phyloP scores from a whole-genome alignment of 208 protist species.

The Acanthamoeba castellanii region DNA sequence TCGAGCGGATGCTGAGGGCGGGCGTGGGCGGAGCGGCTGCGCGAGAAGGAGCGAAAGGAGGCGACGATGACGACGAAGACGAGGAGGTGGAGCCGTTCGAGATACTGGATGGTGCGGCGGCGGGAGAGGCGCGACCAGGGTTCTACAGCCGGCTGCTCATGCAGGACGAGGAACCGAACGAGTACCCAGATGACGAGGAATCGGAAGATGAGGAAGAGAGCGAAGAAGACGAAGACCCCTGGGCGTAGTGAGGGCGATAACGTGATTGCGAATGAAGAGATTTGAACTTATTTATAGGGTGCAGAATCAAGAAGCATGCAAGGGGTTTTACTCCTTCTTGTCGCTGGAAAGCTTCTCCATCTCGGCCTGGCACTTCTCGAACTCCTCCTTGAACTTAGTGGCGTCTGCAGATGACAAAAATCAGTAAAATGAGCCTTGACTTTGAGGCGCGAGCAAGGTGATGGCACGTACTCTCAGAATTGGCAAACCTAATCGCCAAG shows the following conservation, averaged over 20 bases:
- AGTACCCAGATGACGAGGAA: not conserved
- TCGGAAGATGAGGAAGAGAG: not conserved
- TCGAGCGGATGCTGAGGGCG: slow-evolving; percentile 18
- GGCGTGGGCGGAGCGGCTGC: not conserved
- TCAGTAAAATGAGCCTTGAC: not conserved
- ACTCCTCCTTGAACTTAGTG: slow-evolving; percentile 85
- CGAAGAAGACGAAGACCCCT: not conserved
- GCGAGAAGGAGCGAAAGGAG: not conserved
- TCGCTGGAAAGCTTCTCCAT: slow-evolving; percentile 4
- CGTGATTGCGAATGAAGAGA: not conserved
- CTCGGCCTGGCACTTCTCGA: slow-evolving; percentile 79
- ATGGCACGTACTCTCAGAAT: slow-evolving; percentile 85
- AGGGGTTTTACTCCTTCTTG: not conserved
- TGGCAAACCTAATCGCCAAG: slow-evolving; percentile 88
- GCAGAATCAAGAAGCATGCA: not conserved
- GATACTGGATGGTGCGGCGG: not conserved
- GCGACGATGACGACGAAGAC: not conserved
- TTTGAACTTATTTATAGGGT: not conserved
- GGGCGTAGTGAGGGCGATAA: not conserved
- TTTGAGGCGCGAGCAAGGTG: not conserved
- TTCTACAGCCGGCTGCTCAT: slow-evolving; percentile 7
- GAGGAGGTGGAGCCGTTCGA: slow-evolving; percentile 8
- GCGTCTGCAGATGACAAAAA: slow-evolving; percentile 76
- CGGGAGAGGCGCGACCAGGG: not conserved
- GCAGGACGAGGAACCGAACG: not conserved